A percentile compares a stretch with the other conserved stretches of the same genome.
Evolutionary conservation across 495 filamentous ascomycete genomes (phyloP).

Genomic region (Parathielavia hyrcaniae): DNA sequence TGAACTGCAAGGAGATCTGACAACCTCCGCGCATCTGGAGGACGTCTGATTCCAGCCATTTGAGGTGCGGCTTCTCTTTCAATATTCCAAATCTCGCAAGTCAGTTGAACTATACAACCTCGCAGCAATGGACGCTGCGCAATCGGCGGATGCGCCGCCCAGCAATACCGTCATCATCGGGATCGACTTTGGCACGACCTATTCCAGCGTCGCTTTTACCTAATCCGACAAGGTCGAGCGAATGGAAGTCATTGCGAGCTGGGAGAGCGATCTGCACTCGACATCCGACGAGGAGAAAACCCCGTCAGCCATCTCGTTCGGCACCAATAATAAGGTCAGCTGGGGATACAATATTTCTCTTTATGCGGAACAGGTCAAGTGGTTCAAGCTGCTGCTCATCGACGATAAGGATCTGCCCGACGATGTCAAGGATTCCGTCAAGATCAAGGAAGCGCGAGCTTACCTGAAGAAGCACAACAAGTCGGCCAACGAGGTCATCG

Average conservation of each 20-base stretch:
- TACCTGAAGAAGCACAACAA: slow-evolving; percentile 14
- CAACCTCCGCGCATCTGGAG: no score
- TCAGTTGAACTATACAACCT: no score
- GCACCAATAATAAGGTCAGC: background rate
- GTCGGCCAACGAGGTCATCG: slow-evolving; percentile 19
- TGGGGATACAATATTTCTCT: slow-evolving; percentile 28
- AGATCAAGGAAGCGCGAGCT: slow-evolving; percentile 12
- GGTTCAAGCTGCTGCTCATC: slow-evolving; percentile 35
- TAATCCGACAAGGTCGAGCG: slow-evolving; percentile 11
- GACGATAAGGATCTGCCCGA: slow-evolving; percentile 23
- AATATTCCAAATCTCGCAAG: no score
- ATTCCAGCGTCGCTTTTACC: slow-evolving; percentile 16
- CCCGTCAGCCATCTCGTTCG: slow-evolving; percentile 18
- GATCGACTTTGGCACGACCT: slow-evolving; percentile 21
- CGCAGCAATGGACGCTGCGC: background rate
- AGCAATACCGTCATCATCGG: slow-evolving; percentile 13
- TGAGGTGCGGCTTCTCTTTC: no score
- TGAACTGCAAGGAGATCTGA: no score
- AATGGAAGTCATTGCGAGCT: slow-evolving; percentile 18
- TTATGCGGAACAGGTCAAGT: slow-evolving; percentile 19
- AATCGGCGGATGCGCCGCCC: background rate
- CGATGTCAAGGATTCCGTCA: slow-evolving; percentile 8
- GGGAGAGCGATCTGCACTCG: slow-evolving; percentile 12
- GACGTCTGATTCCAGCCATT: no score
- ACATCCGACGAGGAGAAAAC: slow-evolving; percentile 21